Evolutionary conservation across 139 green algal genomes (phyloP).

Genomic region (Ettlia oleoabundans): DNA sequence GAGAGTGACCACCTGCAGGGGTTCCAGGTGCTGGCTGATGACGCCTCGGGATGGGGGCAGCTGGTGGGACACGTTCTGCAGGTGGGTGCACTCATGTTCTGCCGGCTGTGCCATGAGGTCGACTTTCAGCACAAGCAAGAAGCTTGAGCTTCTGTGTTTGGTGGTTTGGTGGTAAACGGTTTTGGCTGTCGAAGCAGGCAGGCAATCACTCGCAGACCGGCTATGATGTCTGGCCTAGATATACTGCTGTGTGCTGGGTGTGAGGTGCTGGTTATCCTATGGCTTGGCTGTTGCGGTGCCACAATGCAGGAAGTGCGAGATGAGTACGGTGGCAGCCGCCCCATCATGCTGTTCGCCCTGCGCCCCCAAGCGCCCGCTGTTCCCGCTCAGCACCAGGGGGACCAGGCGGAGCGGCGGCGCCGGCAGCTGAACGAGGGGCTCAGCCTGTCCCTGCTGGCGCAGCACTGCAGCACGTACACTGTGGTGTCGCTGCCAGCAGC

Average conservation of each 20-base stretch:
- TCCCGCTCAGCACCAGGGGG: background rate
- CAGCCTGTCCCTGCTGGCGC: constrained; percentile 29
- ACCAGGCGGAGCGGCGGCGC: background rate
- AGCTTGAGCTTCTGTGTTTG: background rate
- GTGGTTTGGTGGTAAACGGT: background rate
- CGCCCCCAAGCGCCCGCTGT: constrained; percentile 22
- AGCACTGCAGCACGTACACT: constrained; percentile 53
- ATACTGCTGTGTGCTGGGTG: too few species aligned
- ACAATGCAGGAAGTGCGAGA: constrained; percentile 56
- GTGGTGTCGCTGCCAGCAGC: constrained; percentile 41
- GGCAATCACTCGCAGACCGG: background rate
- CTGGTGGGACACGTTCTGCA: constrained; percentile 47
- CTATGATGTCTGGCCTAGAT: background rate
- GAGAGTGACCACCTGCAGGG: constrained; percentile 67
- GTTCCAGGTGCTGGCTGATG: constrained; percentile 71
- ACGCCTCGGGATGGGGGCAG: constrained; percentile 64
- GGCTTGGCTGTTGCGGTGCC: too few species aligned
- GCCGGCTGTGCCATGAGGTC: background rate
- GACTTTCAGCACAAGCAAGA: too few species aligned
- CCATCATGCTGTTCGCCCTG: constrained; percentile 59
- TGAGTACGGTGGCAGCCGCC: constrained; percentile 49
- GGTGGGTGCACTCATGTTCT: constrained; percentile 13
- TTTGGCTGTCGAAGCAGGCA: background rate
- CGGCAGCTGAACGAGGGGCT: constrained; percentile 45
- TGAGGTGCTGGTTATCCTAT: too few species aligned